Evolutionary conservation across 1,284 basidiomycete species (phyloP), one percentile per base, ranked within the genome.

Genomic region (Ustanciosporium gigantosporum): DNA sequence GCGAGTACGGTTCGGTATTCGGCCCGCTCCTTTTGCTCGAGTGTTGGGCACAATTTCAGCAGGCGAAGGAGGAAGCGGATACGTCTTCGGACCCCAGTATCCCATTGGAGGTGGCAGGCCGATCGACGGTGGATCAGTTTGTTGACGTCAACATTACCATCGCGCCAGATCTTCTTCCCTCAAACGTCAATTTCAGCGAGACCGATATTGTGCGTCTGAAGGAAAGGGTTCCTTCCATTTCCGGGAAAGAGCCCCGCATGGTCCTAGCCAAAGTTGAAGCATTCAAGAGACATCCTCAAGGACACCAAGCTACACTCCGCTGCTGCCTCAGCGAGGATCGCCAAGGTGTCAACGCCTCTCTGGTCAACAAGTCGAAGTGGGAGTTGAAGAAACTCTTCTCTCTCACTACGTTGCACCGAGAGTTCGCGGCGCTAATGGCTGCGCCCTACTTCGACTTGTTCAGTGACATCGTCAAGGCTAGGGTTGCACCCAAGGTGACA

Each of bases 331-430:
- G 70, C 13, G 74, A 74, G 37, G 81, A 83, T 46, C 71, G 76
- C 31, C 68, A 73, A 32, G 67, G 70, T 21, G 46, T 78, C 57
- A 49, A 64, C 76, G 49, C 71, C 24, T 24, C 68, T 41, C 45
- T 84, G 25, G 81, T 82, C 32, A 81, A 86, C 11, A 83, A 84
- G 38, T 84, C 86, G 0, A 81, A 82, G 39, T 95, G 92, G 89
- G 80, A 82, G 37, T 59, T 97, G 34, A 84, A 83, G 65, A 94
- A 90, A 77, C 84, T 94, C 15, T 85, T 92, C 58, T 88, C 88
- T 89, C 80, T 98, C 66, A 89, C 88, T 51, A 98, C 95, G 0
- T 82, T 94, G 19, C 85, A 92, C 69, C 87, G 95, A 42, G 95
- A 98, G 80, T 98, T 89, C 76, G 87, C 85, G 5, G 91, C 94